phyloP scores from a whole-genome alignment of 148 eudicot genomes.

The Rhododendron kiyosumense region DNA sequence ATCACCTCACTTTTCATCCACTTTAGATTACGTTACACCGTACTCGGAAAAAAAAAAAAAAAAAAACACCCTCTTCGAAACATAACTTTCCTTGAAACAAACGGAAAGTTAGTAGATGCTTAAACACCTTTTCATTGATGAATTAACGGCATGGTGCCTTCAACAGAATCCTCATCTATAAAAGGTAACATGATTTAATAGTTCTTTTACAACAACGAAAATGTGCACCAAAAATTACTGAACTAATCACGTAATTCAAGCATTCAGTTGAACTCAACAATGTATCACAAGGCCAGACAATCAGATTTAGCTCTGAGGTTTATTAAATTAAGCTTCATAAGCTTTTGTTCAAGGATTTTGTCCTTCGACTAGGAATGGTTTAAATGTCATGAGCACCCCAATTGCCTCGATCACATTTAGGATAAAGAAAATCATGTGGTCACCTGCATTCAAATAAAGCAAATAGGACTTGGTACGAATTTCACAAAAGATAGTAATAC shows the following conservation, averaged over 20 bases:
- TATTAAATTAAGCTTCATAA: neutral
- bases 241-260: neutral
- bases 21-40: no score
- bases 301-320: neutral
- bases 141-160: neutral
- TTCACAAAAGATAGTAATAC: no score
- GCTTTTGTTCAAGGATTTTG: neutral
- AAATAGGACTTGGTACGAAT: no score
- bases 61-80: no score
- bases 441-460: no score
- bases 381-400: constrained; percentile 48
- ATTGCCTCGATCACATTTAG: constrained; percentile 40
- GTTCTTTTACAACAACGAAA: neutral
- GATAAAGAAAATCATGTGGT: constrained; percentile 46
- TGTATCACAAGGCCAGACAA: neutral
- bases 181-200: neutral
- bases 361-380: constrained; percentile 41
- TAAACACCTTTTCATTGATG: no score
- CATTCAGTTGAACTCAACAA: no score
- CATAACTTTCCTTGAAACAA: no score
- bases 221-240: no score
- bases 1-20: no score
- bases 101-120: no score
- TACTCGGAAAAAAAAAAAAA: no score
- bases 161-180: neutral